A percentile compares a stretch with the other conserved stretches of the same genome.
phyloP scores from a whole-genome alignment of 441 rosid species.

The Flueggea neowawraea region DNA sequence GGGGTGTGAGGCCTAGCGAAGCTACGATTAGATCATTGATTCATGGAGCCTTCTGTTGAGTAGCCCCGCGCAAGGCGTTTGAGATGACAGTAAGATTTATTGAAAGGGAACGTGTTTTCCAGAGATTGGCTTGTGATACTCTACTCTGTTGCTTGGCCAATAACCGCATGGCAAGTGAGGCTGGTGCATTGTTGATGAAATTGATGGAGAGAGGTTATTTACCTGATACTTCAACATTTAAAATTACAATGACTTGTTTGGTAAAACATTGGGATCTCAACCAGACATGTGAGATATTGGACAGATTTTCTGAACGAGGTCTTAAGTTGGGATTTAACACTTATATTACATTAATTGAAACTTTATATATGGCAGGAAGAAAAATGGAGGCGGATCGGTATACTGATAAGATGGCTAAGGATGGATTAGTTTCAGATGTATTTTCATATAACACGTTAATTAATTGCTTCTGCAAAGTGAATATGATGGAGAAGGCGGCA shows the following conservation, averaged over 20 bases:
- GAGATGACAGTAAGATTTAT: conserved; percentile 43
- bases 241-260: conserved; percentile 55
- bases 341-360: conserved; percentile 59
- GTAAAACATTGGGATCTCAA: conserved; percentile 50
- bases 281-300: conserved; percentile 61
- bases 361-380: conserved; percentile 48
- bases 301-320: conserved; percentile 45
- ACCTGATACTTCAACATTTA: conserved; percentile 55
- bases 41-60: conserved; percentile 63
- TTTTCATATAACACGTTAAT: conserved; percentile 67
- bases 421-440: conserved; percentile 46
- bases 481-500: conserved; percentile 46
- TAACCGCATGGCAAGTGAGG: conserved; percentile 68
- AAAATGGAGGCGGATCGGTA: conserved; percentile 45
- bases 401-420: conserved; percentile 40
- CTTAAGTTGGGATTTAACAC: conserved; percentile 49
- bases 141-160: conserved; percentile 60
- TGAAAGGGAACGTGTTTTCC: conserved; percentile 42
- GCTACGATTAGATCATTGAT: conserved; percentile 79
- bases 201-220: conserved; percentile 42
- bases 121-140: conserved; percentile 54
- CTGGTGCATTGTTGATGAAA: conserved; percentile 49
- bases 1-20: conserved; percentile 59
- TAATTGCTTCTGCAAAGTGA: conserved; percentile 72
- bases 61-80: conserved; percentile 54